Evolutionary conservation across 805 yeast species (phyloP), one percentile per base, ranked within the genome.

Genomic region (Candida sphagnicola): DNA sequence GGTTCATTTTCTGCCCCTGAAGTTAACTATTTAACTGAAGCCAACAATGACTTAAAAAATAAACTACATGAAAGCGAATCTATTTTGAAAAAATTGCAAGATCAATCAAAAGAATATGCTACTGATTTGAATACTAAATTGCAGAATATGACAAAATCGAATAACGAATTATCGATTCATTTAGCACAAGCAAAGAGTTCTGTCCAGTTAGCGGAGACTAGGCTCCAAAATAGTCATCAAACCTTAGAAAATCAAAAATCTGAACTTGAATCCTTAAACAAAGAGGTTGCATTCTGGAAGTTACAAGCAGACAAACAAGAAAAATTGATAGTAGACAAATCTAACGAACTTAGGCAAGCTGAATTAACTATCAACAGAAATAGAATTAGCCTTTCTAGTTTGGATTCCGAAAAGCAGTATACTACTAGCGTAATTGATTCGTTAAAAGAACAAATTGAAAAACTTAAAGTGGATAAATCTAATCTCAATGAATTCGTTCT

Each of bases 101-200:
- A 52, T 8, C 77, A 77, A 40, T 62, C 72, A 5, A 60, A 60
- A 12, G 48, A 48, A 4, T 77, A 75, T 14, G 60, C 77, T 28
- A 62, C 67, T 42, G 60, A 67, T n/a, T 62, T 86, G 39, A 77
- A 54, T 40, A 58, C 51, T 5, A 63, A 59, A 38, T 46, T 67
- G 18, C 50, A 54, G 28, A 59, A 50, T 10, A 43, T 53, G 8
- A 50, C 53, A 8, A 52, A 53, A 18, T 45, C 47, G 4, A 57
- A 54, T 34, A 70, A 76, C 4, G 72, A 74, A 3, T 44, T 80
- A 13, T 59, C 74, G 3, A 52, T 81, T 17, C 61, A 74, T 37
- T 54, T 78, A 11, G 73, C 87, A 12, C 71, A 72, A 30, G 74
- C 78, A 35, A 70, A 70, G 42, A 78, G 87, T 11, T 62, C 82